phyloP scores from a whole-genome alignment of 495 filamentous ascomycete species.

The Talaromyces wortmannii region DNA sequence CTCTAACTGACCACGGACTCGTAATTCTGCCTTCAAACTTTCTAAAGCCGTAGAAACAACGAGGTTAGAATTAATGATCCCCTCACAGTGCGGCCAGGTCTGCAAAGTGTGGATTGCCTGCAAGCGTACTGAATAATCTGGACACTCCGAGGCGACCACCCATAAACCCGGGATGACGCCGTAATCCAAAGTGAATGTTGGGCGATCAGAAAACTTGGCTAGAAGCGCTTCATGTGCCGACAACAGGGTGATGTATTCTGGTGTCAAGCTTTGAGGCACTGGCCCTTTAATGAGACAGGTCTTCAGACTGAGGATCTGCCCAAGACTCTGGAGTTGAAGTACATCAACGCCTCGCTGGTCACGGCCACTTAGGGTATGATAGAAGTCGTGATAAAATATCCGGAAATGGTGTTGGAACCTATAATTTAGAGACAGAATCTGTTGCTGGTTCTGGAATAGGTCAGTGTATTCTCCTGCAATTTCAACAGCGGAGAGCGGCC shows the following conservation, averaged over 20 bases:
- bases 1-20: background rate
- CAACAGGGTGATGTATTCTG: conserved; percentile 5
- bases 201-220: conserved; percentile 7
- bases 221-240: conserved; percentile 1
- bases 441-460: conserved; percentile 7
- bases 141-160: conserved; percentile 8
- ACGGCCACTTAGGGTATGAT: background rate
- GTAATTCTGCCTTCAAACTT: conserved; percentile 6
- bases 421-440: conserved; percentile 4
- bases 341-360: conserved; percentile 5
- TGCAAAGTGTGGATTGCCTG: conserved; percentile 8
- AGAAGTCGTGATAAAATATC: conserved; percentile 1
- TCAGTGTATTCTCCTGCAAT: conserved; percentile 5
- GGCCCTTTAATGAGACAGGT: conserved; percentile 8
- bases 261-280: background rate
- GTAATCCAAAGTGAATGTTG: conserved; percentile 12
- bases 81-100: conserved; percentile 13
- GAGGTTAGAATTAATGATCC: conserved; percentile 10
- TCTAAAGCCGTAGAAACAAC: conserved; percentile 5
- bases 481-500: conserved; percentile 9
- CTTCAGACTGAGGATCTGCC: conserved; percentile 6
- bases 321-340: conserved; percentile 5
- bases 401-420: conserved; percentile 4
- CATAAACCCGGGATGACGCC: conserved; percentile 7
- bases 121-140: conserved; percentile 9